Evolutionary conservation across 257 asterid species (phyloP), one percentile per base, ranked within the genome.

Genomic region (Solanum arcanum): DNA sequence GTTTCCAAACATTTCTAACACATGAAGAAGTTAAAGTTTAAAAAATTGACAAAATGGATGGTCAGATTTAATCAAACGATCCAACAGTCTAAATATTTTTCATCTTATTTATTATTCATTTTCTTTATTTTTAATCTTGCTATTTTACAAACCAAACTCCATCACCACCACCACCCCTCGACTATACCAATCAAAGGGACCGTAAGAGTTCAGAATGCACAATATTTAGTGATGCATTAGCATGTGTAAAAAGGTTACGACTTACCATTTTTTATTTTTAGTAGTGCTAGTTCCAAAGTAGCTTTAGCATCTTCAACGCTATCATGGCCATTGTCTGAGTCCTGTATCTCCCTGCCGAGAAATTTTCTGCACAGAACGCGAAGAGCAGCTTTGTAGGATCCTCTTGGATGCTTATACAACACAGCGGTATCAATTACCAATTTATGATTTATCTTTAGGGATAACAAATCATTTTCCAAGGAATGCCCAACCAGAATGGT

Each of bases 241-340:
- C 84, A 42, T 3, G 69, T 18, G 84, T 76, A 56, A 49, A 86
- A 25, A 78, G 84, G 64, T 15, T 46, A 78, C 9, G 49, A 8
- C 89, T 80, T 91, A 91, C 98, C 98, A 42, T 94, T 88, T 72
- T 74, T 92, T 69, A 94, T 86, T 92, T 97, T 97, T 76, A 96
- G 91, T 90, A 95, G 87, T 12, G 98, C 98, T 84, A 97, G 95
- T 77, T 97, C 98, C 95, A 96, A 85, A 2, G 99, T 88, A 75
- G 99, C 99, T 93, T 95, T 93, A 77, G 99, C 99, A 91, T 97
- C 99, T 91, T 97, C 99, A 35, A 91, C 89, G 73, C 99, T 96
- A 88, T 97, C 99, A 64, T 96, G 99, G 62, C 99, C 99, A 73
- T 93, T 95, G 87, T 90, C 97, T 23, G 99, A 95, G 89, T 91